Evolutionary conservation across 352 stramenopile species (phyloP).

Genomic region (Phytophthora macrochlamydospora): DNA sequence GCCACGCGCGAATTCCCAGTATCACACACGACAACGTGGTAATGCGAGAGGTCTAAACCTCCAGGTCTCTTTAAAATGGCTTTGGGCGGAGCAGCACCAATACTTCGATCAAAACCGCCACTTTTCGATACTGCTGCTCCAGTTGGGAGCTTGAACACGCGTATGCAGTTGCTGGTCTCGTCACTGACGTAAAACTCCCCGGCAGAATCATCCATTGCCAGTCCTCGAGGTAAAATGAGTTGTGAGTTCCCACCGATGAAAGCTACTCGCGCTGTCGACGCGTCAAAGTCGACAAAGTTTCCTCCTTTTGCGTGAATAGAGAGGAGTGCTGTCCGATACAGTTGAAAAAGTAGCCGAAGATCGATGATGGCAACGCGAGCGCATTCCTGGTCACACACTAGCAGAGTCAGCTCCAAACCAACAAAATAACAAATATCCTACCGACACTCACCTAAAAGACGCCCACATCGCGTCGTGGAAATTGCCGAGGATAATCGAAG

Average conservation of each 20-base stretch:
- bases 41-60: constrained; percentile 66
- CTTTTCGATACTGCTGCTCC: constrained; percentile 20
- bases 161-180: constrained; percentile 50
- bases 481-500: constrained; percentile 24
- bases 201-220: constrained; percentile 58
- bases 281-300: constrained; percentile 19
- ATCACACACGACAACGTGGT: constrained; percentile 72
- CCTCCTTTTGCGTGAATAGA: constrained; percentile 15
- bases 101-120: constrained; percentile 24
- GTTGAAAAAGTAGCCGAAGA: constrained; percentile 40
- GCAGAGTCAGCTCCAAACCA: constrained; percentile 16
- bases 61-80: constrained; percentile 39
- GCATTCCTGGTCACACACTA: constrained; percentile 46
- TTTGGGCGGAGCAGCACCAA: constrained; percentile 13
- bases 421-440: background rate
- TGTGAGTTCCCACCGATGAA: constrained; percentile 26
- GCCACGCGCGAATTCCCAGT: constrained; percentile 52
- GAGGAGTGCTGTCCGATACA: constrained; percentile 27
- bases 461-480: constrained; percentile 27
- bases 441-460: constrained; percentile 27
- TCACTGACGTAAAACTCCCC: constrained; percentile 74
- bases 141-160: constrained; percentile 44
- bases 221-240: constrained; percentile 16
- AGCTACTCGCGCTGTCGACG: constrained; percentile 16
- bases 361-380: constrained; percentile 32